phyloP scores from a whole-genome alignment of 2,329 filamentous ascomycete genomes.

The Penicillium psychrosexuale region DNA sequence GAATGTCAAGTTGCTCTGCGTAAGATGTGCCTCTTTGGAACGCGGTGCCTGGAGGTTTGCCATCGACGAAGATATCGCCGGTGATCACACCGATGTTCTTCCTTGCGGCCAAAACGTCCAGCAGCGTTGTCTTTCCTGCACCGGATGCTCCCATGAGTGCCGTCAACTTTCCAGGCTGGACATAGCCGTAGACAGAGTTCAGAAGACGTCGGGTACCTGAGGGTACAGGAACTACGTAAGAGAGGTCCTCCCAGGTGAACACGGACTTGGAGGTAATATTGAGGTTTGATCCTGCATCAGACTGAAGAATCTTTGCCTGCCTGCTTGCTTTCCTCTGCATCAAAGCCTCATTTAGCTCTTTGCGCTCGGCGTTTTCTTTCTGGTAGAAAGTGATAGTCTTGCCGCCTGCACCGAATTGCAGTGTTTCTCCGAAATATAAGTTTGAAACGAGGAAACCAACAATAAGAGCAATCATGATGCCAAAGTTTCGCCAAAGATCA shows the following conservation, averaged over 20 bases:
- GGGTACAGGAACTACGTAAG: constrained; percentile 50
- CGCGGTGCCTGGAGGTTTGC: constrained; percentile 53
- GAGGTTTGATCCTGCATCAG: constrained; percentile 45
- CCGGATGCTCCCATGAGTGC: constrained; percentile 55
- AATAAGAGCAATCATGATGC: constrained; percentile 39
- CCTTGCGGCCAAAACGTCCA: constrained; percentile 69
- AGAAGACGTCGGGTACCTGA: constrained; percentile 47
- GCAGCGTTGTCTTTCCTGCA: constrained; percentile 82
- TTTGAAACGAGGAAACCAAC: constrained; percentile 38
- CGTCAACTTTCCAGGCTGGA: constrained; percentile 50
- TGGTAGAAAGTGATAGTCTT: constrained; percentile 43
- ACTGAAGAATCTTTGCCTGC: constrained; percentile 32
- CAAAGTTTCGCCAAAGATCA: constrained; percentile 66
- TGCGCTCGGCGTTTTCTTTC: constrained; percentile 40
- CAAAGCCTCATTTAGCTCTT: constrained; percentile 36
- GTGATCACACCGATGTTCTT: constrained; percentile 64
- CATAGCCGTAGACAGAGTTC: constrained; percentile 49
- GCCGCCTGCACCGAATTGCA: constrained; percentile 41
- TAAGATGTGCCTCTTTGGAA: constrained; percentile 65
- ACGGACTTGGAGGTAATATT: constrained; percentile 55
- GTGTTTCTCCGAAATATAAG: constrained; percentile 38
- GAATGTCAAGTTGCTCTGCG: constrained; percentile 64
- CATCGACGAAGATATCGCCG: constrained; percentile 63
- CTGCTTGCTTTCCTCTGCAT: constrained; percentile 41
- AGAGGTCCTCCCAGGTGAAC: constrained; percentile 53